Evolutionary conservation across 75 land plant species (phyloP), one percentile per base, ranked within the genome.

Genomic region (Sequoiadendron giganteum): DNA sequence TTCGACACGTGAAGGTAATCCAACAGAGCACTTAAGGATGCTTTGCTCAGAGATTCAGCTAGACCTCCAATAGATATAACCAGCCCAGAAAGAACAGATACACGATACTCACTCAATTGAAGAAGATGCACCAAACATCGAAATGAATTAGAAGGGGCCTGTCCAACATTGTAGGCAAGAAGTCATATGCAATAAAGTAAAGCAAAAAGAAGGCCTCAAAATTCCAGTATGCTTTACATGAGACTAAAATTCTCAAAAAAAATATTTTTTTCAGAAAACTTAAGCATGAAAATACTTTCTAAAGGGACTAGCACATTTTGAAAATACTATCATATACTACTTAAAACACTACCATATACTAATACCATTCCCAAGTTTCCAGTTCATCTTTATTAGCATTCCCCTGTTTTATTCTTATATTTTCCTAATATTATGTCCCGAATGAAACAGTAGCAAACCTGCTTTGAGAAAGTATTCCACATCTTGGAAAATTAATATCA

Each of bases 31-130:
- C 87, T 87, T 13, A 95, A 52, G 55, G 99, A 94, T 58, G 94
- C 92, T 88, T 96, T 98, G 45, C 93, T 92, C 83, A 98, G 89
- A 25, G 97, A 95, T 87, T 97, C 97, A 87, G 95, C 93, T 84
- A 98, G 91, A 8, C 99, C 99, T 86, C 99, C 99, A 88, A 93
- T 87, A 85, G 99, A 93, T 70, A 95, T 90, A 77, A 98, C 97
- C 13, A 96, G 86, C 13, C 99, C 99, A 86, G 99, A 95, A 10
- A 97, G 84, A n/a, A 96, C 88, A 45, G 80, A 85, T 61, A 81
- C 92, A 36, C 99, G 93, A 88, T 98, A 98, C 82, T 93, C 94
- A 56, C 89, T 87, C 61, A 97, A 91, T 82, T 88, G 87, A 61
- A 98, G 98, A 45, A 98, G 85, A 58, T 91, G 86, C n/a, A 98